These are phyloP conservation scores for Anacardium occidentale DNA, from an alignment of 345 rosid genomes.

Conservation along the genomic window DNA sequence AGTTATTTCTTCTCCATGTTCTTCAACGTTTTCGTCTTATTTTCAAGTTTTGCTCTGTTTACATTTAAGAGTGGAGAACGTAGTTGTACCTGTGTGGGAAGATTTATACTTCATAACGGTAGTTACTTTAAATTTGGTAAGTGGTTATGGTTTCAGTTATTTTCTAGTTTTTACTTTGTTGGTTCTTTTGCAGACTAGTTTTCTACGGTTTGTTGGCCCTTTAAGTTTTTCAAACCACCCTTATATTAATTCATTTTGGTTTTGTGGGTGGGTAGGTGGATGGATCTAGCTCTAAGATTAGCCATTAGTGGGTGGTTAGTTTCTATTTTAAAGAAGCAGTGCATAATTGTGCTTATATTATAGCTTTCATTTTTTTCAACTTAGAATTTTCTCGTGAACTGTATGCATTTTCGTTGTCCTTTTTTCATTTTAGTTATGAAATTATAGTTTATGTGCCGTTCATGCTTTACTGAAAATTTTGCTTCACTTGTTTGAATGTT, in stretches of 20 bases:
- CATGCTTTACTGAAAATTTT: constrained; percentile 1
- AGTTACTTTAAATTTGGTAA: constrained; percentile 9
- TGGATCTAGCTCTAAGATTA: neutral
- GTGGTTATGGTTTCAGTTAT: constrained; percentile 5
- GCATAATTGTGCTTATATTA: neutral
- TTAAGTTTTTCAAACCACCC: constrained; percentile 2
- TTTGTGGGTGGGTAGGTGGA: neutral
- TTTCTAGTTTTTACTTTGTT: neutral
- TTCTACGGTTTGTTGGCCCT: neutral
- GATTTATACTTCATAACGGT: neutral
- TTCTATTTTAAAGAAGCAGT: neutral
- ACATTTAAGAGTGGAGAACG: neutral
- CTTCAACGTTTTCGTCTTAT: neutral
- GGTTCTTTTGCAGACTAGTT: neutral
- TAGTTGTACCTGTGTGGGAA: neutral
- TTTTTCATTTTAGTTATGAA: neutral
- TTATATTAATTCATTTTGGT: neutral
- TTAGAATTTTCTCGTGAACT: neutral
- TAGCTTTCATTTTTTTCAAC: neutral
- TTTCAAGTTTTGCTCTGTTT: neutral
- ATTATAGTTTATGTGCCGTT: neutral
- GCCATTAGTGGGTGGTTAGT: constrained; percentile 7
- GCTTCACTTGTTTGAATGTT: constrained; percentile 15
- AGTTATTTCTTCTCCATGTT: constrained; percentile 11
- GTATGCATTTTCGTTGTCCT: neutral